phyloP scores from a whole-genome alignment of 768 basidiomycete species.

The Trametes sanguinea region DNA sequence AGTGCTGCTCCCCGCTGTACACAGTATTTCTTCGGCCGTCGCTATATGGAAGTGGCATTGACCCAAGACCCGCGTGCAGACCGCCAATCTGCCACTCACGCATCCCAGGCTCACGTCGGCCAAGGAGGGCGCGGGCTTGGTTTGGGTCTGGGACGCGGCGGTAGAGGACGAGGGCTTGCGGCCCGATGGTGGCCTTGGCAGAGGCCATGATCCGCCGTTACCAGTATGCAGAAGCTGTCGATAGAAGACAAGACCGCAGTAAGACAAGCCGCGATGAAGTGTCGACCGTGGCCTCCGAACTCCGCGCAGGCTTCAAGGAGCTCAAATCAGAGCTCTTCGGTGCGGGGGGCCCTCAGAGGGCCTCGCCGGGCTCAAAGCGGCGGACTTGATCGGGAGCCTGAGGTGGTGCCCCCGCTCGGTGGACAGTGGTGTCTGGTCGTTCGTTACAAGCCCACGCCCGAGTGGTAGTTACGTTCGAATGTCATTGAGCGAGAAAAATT shows the following conservation, averaged over 20 bases:
- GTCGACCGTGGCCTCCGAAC: not conserved
- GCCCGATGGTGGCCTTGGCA: too few relatives aligned
- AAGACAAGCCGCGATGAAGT: not conserved
- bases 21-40: slow-evolving; percentile 52
- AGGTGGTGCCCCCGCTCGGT: not conserved
- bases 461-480: not conserved
- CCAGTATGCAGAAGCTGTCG: not conserved
- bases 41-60: slow-evolving; percentile 46
- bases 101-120: too few relatives aligned
- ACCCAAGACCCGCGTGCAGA: slow-evolving; percentile 29
- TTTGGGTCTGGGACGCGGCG: too few relatives aligned
- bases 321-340: not conserved
- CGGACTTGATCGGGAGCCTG: not conserved
- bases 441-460: not conserved
- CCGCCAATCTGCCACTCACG: too few relatives aligned
- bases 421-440: not conserved
- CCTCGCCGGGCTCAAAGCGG: too few relatives aligned
- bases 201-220: too few relatives aligned
- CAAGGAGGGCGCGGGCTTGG: too few relatives aligned
- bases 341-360: not conserved
- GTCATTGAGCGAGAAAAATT: too few relatives aligned
- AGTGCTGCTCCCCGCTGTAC: not conserved
- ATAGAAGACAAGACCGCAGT: not conserved
- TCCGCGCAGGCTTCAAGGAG: not conserved
- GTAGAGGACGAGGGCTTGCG: too few relatives aligned